Base-by-base conservation (phyloP, 305 asterid genomes). In the Solanum hybrid region DNA sequence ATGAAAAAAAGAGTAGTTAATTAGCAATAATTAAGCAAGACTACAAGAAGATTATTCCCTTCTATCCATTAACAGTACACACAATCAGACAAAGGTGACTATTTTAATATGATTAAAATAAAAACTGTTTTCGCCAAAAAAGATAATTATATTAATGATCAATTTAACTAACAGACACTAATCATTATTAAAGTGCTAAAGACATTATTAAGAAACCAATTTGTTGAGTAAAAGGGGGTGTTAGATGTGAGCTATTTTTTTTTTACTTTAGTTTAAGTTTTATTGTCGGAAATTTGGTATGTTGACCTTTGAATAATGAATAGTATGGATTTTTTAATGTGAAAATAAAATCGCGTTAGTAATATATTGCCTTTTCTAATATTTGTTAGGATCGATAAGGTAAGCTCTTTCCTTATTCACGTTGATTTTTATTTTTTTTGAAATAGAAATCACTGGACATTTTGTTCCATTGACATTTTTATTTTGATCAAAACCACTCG, bases 121-220 rank as follows among this genome's bases (percentile, higher is more conserved):
- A 32, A 32, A 32, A 32, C 35, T 32, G 35, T 32, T 32, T 32
- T 32, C 6, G 35, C 35, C 35, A 32, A 32, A 32, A 32, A 32
- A 32, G 35, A 22, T n/a, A 69, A 88, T 78, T 24, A 69, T n/a
- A 10, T 72, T 42, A 77, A 71, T 76, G 27, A 82, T 89, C 27
- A 88, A 82, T 89, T 34, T 46, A 87, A 87, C 80, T 38, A 92
- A 90, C 81, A 46, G 22, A 40, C 81, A 81, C 16, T 16, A n/a
- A 26, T 6, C 13, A 92, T 90, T 76, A 89, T 87, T 90, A 92
- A 91, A 89, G 91, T 85, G 8, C 20, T 34, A 24, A 75, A 78
- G 86, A 26, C 87, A 87, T 90, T 88, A 85, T 90, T 90, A 79
- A 27, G 89, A 89, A 86, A 90, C 88, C 87, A 88, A 81, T 84